Evolutionary conservation across 2,329 filamentous ascomycete species (phyloP).

Genomic region (Fonsecaea nubica): DNA sequence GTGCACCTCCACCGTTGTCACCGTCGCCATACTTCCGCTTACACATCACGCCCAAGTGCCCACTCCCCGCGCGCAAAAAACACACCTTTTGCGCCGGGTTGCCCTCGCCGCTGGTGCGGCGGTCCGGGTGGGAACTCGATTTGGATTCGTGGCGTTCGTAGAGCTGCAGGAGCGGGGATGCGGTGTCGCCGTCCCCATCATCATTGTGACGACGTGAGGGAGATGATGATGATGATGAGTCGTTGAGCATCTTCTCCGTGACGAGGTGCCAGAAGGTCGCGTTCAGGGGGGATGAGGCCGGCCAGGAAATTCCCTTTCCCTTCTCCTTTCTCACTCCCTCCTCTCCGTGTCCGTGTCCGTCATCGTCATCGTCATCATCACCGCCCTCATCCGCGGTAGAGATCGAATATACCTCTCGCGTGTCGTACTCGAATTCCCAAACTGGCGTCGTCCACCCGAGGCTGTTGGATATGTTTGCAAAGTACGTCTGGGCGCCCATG

Average conservation of each 20-base stretch:
- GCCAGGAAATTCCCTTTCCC: constrained; percentile 29
- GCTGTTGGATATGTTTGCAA: constrained; percentile 43
- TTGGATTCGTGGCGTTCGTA: constrained; percentile 43
- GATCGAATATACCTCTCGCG: constrained; percentile 37
- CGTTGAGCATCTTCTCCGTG: constrained; percentile 41
- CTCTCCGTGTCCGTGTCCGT: constrained; percentile 26
- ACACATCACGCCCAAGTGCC: constrained; percentile 33
- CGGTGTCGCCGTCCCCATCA: not conserved
- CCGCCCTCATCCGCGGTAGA: not conserved
- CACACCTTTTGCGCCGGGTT: constrained; percentile 42
- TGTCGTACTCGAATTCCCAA: constrained; percentile 44
- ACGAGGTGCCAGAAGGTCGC: constrained; percentile 43
- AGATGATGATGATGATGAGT: constrained; percentile 14
- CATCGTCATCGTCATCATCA: not conserved
- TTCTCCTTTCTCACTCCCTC: too few relatives aligned
- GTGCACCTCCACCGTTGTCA: constrained; percentile 6
- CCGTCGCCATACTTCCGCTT: constrained; percentile 10
- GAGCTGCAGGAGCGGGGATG: constrained; percentile 35
- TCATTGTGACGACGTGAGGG: not conserved
- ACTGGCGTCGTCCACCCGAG: constrained; percentile 41
- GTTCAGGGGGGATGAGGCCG: constrained; percentile 40
- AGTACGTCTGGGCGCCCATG: constrained; percentile 43
- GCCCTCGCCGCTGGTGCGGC: constrained; percentile 29
- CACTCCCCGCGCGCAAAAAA: constrained; percentile 42
- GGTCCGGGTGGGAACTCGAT: constrained; percentile 37